A percentile compares a stretch with the other conserved stretches of the same genome.
These are phyloP conservation scores for Penicillium sp. DNA, from an alignment of 2,329 filamentous ascomycete genomes.

Conservation along the genomic window DNA sequence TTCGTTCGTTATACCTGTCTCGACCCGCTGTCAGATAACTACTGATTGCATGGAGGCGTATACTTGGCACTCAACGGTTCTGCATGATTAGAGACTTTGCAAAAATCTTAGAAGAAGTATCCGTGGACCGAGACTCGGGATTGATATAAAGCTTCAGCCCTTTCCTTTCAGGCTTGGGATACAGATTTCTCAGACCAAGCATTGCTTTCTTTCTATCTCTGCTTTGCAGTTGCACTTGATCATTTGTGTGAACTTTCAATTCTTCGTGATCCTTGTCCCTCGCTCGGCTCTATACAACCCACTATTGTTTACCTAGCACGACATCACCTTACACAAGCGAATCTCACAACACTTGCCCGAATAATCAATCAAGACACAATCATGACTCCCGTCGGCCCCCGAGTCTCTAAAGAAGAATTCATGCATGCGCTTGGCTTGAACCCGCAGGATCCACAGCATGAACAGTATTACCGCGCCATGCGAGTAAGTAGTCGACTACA, in stretches of 20 bases:
- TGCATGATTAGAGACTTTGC: conserved; percentile 12
- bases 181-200: neutral
- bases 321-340: conserved; percentile 6
- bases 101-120: conserved; percentile 6
- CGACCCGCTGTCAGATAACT: conserved; percentile 20
- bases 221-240: neutral
- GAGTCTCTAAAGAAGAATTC: conserved; percentile 55
- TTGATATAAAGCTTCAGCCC: conserved; percentile 11
- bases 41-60: conserved; percentile 26
- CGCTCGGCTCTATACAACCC: neutral
- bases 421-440: conserved; percentile 52
- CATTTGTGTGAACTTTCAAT: neutral
- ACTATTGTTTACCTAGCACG: neutral
- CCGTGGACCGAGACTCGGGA: neutral
- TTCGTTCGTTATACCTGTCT: conserved; percentile 29
- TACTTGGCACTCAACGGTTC: conserved; percentile 15
- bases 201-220: neutral
- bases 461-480: conserved; percentile 54
- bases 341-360: neutral
- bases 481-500: conserved; percentile 41
- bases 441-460: conserved; percentile 50
- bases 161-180: conserved; percentile 4
- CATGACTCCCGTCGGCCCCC: conserved; percentile 49
- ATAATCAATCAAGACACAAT: neutral
- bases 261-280: neutral